A percentile compares a stretch with the other conserved stretches of the same genome.
Conservation (phyloP, 2,329 filamentous ascomycete species). For the Trichoderma breve region DNA sequence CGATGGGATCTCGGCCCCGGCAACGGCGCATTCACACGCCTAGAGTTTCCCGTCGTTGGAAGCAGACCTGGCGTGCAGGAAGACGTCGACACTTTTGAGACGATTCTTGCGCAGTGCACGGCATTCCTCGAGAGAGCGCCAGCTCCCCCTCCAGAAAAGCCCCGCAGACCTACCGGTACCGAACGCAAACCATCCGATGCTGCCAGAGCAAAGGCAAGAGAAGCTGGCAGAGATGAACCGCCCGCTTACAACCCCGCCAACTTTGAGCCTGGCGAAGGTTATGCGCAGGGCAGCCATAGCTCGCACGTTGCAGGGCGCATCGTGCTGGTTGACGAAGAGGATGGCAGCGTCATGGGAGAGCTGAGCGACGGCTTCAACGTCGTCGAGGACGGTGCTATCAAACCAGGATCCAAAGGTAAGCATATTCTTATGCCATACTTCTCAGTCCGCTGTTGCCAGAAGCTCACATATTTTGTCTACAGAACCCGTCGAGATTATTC, state of each 20-base stretch:
- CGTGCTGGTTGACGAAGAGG: slow-evolving; percentile 91
- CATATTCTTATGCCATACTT: not conserved
- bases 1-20: slow-evolving; percentile 91
- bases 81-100: slow-evolving; percentile 94
- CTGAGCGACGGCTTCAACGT: slow-evolving; percentile 78
- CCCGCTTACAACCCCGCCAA: slow-evolving; percentile 77
- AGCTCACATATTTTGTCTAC: not conserved
- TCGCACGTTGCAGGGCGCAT: slow-evolving; percentile 63
- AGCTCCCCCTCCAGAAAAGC: slow-evolving; percentile 45
- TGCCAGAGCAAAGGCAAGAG: slow-evolving; percentile 32
- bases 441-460: not conserved
- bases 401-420: slow-evolving; percentile 86
- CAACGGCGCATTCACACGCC: slow-evolving; percentile 84
- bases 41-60: slow-evolving; percentile 80
- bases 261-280: slow-evolving; percentile 77
- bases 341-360: slow-evolving; percentile 93
- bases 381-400: slow-evolving; percentile 71
- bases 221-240: slow-evolving; percentile 43
- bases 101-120: slow-evolving; percentile 95
- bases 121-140: slow-evolving; percentile 85
- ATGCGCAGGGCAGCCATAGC: slow-evolving; percentile 63
- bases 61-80: slow-evolving; percentile 76
- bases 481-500: slow-evolving; percentile 76
- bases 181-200: slow-evolving; percentile 1
- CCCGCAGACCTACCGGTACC: not conserved